These are phyloP conservation scores for Ailanthus altissimus DNA, from an alignment of 345 rosid genomes.

Conservation along the genomic window DNA sequence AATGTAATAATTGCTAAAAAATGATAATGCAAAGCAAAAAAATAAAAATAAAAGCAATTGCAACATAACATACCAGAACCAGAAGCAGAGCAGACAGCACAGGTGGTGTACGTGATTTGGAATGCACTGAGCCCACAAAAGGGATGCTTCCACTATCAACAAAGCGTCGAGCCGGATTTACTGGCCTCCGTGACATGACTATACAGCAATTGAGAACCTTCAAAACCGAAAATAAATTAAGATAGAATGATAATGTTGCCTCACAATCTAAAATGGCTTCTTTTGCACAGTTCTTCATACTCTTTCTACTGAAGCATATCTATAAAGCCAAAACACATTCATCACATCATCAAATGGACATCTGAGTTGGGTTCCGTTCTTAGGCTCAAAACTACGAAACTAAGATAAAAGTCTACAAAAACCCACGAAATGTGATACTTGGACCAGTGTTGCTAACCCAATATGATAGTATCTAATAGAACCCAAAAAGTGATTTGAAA, in stretches of 20 bases:
- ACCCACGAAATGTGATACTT: not conserved
- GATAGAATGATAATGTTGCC: not conserved
- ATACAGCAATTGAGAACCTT: constrained; percentile 7
- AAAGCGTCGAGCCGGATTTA: constrained; percentile 55
- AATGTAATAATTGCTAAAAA: not conserved
- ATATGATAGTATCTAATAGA: not conserved
- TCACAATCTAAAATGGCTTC: not conserved
- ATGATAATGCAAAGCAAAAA: not conserved
- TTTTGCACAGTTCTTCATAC: not conserved
- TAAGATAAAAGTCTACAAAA: not conserved
- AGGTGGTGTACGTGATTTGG: constrained; percentile 60
- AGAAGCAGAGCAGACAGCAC: constrained; percentile 48
- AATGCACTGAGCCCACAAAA: constrained; percentile 45
- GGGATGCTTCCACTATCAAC: constrained; percentile 53
- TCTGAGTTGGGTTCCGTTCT: not conserved
- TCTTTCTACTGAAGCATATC: not conserved
- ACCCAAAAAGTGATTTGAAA: not conserved
- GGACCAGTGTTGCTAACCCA: not conserved
- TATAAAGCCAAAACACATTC: not conserved
- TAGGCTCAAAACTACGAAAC: not conserved
- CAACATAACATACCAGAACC: constrained; percentile 42
- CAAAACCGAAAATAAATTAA: constrained; percentile 12
- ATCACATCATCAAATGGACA: not conserved
- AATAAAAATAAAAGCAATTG: not conserved
- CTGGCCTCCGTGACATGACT: constrained; percentile 68